Base-by-base conservation (phyloP, 2,329 filamentous ascomycete species). In the Periconia sp. region DNA sequence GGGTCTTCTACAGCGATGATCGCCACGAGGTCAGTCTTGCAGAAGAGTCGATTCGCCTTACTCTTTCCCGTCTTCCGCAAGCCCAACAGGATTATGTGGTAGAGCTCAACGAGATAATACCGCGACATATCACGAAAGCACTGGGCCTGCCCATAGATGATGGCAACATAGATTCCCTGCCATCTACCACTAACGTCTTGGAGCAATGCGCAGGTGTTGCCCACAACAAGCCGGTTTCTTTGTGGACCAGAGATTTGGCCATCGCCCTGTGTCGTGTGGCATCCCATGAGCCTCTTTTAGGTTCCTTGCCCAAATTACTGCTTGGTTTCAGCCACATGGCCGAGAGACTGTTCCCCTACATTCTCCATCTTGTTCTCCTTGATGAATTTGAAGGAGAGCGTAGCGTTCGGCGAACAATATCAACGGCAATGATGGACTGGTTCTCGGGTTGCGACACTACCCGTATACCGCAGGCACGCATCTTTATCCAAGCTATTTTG, bases 311-410 rank as follows among this genome's bases (percentile, higher is more conserved):
- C 1, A 83, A 84, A 6, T 81, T 94, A 40, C 77, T 97, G 5
- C 73, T 78, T 13, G 80, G 81, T 13, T 84, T 93, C 23, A 81
- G 84, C 41, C 83, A 84, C 0, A 86, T 97, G 66, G 88, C 92
- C 0, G 82, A 87, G 55, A 82, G 86, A 41, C 79, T 91, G 0
- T 87, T 97, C 47, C 92, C 92, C 0, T 95, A 90, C 60, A 83
- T 97, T 49, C 78, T 96, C 2, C 95, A 99, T 72, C 79, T 96
- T 41, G 85, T 92, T 15, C 79, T 99, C 0, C 77, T 86, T 1
- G 82, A 84, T 41, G 87, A 93, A 63, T 74, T 82, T n/a, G 81
- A 88, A 27, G 79, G 81, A 40, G 81, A 86, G 27, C 82, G 85
- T 57, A 76, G 73, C 1, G 76, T 85, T 31, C 88, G 86, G 13